Evolutionary conservation across 1,284 basidiomycete genomes (phyloP).

Genomic region (Ceratobasidium sp.): DNA sequence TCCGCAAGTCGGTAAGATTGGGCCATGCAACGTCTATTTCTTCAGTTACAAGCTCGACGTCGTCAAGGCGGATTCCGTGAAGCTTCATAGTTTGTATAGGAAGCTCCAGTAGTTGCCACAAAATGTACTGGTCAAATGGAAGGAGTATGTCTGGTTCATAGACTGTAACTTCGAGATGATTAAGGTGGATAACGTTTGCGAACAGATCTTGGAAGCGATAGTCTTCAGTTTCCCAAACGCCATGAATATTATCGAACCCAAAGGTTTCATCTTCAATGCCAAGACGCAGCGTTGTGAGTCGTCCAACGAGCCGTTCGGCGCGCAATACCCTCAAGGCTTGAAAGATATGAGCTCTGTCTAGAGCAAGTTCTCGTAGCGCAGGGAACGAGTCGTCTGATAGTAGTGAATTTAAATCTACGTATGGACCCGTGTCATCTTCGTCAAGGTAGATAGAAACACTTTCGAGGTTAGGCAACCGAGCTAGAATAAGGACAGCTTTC

Average conservation of each 20-base stretch:
- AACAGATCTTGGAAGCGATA: not conserved
- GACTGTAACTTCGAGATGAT: not conserved
- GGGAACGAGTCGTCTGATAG: slow-evolving; percentile 11
- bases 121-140: not conserved
- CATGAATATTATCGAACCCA: slow-evolving; percentile 1
- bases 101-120: not conserved
- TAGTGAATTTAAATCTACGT: not conserved
- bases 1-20: not conserved
- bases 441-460: slow-evolving; percentile 4
- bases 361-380: not conserved
- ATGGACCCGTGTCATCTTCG: not conserved
- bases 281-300: not conserved
- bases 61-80: not conserved
- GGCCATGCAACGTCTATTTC: not conserved
- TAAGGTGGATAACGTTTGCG: not conserved
- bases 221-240: not conserved
- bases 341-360: not conserved
- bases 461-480: not conserved
- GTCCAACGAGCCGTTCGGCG: not conserved
- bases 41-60: not conserved
- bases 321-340: not conserved
- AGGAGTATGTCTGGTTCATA: not conserved
- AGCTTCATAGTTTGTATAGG: not conserved
- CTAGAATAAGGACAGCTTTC: not conserved
- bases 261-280: slow-evolving; percentile 13